A percentile compares a stretch with the other conserved stretches of the same genome.
These are phyloP conservation scores for Candida andamanensis DNA, from an alignment of 805 yeast species.

Conservation along the genomic window DNA sequence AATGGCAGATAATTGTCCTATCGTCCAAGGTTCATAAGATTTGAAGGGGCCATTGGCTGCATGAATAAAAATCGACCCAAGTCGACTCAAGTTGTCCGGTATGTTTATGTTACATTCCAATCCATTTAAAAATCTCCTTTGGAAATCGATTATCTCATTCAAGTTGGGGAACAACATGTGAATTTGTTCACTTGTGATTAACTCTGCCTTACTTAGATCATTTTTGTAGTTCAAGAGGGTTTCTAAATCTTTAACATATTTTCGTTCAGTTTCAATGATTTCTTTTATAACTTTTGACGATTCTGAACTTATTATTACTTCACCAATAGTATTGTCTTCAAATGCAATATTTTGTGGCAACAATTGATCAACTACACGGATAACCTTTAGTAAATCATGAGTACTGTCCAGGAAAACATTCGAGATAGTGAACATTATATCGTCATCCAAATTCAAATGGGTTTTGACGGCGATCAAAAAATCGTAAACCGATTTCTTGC, in stretches of 20 bases:
- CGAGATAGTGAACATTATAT: conserved; percentile 82
- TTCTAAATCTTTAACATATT: conserved; percentile 88
- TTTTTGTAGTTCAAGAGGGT: conserved; percentile 60
- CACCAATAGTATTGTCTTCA: conserved; percentile 23
- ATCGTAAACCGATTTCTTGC: conserved; percentile 86
- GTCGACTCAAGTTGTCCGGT: conserved; percentile 70
- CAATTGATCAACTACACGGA: conserved; percentile 65
- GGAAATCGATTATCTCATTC: conserved; percentile 81
- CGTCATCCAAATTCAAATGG: conserved; percentile 69
- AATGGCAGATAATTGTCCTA: conserved; percentile 82
- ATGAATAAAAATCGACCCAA: conserved; percentile 84
- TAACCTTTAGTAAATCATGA: conserved; percentile 67
- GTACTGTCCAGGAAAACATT: conserved; percentile 83
- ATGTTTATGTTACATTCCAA: conserved; percentile 81
- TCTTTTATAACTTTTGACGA: conserved; percentile 79
- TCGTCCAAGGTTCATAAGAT: conserved; percentile 90
- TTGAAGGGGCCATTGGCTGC: conserved; percentile 76
- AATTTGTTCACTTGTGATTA: conserved; percentile 72
- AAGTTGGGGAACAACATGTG: conserved; percentile 83
- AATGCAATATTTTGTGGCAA: conserved; percentile 15
- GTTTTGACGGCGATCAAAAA: conserved; percentile 82
- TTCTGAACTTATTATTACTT: conserved; percentile 42
- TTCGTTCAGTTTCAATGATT: conserved; percentile 83
- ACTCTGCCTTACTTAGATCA: conserved; percentile 60
- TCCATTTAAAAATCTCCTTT: conserved; percentile 82